phyloP scores from a whole-genome alignment of 306 rosid species.

The Trifolium dubium region DNA sequence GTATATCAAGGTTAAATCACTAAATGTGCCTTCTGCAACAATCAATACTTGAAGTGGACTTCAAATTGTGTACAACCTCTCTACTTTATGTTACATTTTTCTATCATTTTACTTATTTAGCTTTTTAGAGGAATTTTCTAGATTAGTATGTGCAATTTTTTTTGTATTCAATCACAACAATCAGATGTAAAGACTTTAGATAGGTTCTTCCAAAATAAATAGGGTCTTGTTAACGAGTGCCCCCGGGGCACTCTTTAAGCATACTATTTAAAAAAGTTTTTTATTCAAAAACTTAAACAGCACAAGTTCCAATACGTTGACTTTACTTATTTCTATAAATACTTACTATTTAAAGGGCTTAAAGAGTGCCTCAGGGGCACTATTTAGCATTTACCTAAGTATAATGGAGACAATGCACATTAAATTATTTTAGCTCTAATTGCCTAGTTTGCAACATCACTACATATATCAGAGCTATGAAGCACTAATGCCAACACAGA shows the following conservation, averaged over 20 bases:
- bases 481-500: background rate
- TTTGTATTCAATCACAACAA: no score
- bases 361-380: no score
- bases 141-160: slow-evolving; percentile 13
- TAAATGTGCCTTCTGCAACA: slow-evolving; percentile 23
- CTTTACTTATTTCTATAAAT: no score
- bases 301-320: no score
- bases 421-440: background rate
- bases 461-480: background rate
- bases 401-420: background rate
- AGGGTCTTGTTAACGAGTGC: no score
- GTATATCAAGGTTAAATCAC: slow-evolving; percentile 35
- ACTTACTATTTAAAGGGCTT: no score
- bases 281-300: no score
- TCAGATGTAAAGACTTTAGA: slow-evolving; percentile 12
- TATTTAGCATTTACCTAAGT: no score
- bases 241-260: no score
- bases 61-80: slow-evolving; percentile 25
- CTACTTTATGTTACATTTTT: slow-evolving; percentile 22
- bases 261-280: no score
- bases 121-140: background rate
- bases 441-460: background rate
- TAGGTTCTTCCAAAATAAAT: background rate
- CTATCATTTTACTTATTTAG: slow-evolving; percentile 5
- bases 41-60: slow-evolving; percentile 16